Base-by-base conservation (phyloP, 768 basidiomycete genomes). In the Rubroboletus satanas region DNA sequence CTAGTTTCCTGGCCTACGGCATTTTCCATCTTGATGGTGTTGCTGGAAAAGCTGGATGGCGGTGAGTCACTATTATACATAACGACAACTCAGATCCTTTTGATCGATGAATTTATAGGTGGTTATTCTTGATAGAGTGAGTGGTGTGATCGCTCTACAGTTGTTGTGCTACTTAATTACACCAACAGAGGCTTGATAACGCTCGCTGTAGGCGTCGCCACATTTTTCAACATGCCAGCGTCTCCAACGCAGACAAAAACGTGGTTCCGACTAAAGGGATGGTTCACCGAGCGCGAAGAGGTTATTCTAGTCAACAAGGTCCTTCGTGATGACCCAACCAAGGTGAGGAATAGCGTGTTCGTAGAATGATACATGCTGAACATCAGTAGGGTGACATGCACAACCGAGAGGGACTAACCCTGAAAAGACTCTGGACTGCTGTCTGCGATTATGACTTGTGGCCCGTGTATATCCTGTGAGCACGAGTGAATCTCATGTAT, bases 1-100 rank as follows among this genome's bases (percentile, higher is more conserved):
- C 79, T 47, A 80, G 82, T 2, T 88, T 90, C 66, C 63, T 88
- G 9, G 87, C 83, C 0, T 82, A 81, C 0, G 86, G 84, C 5
- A 81, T 87, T 17, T 70, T 87, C 12, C 59, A 48, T 26, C 56
- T 62, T 6, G n/a, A 50, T 11, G 56, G 47, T 38, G 31, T 62
- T 31, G 11, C 17, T 1, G 60, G 61, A 8, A 42, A 43, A 17
- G 52, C 60, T 47, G 61, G 61, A 57, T 62, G 61, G 56, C 43
- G 50, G 61, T 58, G 17, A 36, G 61, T 46, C 10, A 26, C 10
- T 15, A 67, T 69, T 45, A 73, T 84, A 18, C 5, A 11, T 14
- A 4, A 29, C 10, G 4, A 33, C 29, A 42, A 7, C 1, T 23
- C 15, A 37, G 3, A 48, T 28, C 12, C 31, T 23, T 7, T 38